These are phyloP conservation scores for Dothideomycetes sp. DNA, from an alignment of 2,329 filamentous ascomycete genomes.

Conservation along the genomic window DNA sequence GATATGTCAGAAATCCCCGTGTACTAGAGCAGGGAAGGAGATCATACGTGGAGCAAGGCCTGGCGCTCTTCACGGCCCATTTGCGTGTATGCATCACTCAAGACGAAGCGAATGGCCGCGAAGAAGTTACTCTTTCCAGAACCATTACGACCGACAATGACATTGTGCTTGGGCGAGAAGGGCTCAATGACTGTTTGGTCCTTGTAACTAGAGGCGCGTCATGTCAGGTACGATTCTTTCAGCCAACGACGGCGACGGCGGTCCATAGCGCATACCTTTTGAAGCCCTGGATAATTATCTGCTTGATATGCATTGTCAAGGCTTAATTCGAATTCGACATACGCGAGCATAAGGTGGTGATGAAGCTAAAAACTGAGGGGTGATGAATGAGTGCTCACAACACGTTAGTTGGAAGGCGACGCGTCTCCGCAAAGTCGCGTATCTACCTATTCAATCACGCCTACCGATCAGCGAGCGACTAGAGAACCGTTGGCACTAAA, in stretches of 20 bases:
- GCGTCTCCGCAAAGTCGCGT: no score
- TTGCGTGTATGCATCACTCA: slow-evolving; percentile 94
- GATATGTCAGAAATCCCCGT: neutral
- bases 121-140: slow-evolving; percentile 99
- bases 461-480: no score
- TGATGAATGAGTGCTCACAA: no score
- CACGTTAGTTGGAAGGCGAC: neutral
- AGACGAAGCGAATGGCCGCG: slow-evolving; percentile 93
- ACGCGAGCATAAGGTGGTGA: neutral
- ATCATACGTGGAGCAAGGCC: slow-evolving; percentile 74
- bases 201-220: slow-evolving; percentile 66
- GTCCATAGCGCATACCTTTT: slow-evolving; percentile 74
- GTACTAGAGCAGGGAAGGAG: neutral
- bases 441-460: no score
- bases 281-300: slow-evolving; percentile 99
- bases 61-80: slow-evolving; percentile 94
- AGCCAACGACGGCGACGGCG: neutral
- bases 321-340: slow-evolving; percentile 1
- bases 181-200: slow-evolving; percentile 98
- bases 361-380: slow-evolving; percentile 1
- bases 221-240: neutral
- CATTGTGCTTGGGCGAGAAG: slow-evolving; percentile 94
- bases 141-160: slow-evolving; percentile 97
- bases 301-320: slow-evolving; percentile 83
- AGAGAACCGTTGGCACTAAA: no score